These are phyloP conservation scores for Crithidia brevicula DNA, from an alignment of 208 protist genomes.

Conservation along the genomic window DNA sequence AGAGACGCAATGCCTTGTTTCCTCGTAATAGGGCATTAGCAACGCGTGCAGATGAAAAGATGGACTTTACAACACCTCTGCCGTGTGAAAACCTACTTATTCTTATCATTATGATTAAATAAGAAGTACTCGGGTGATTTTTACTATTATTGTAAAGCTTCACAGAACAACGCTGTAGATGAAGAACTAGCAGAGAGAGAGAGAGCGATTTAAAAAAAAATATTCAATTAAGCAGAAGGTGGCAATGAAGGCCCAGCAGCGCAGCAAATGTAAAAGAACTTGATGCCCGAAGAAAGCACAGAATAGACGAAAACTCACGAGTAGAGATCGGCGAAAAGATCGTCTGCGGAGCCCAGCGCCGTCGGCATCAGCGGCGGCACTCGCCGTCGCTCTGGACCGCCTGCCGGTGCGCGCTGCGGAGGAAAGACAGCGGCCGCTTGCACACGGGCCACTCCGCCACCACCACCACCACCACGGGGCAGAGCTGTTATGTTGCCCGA, in stretches of 20 bases:
- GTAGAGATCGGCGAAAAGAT: conserved; percentile 75
- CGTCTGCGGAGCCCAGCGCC: conserved; percentile 36
- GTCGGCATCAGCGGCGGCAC: conserved; percentile 21
- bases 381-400: conserved; percentile 14
- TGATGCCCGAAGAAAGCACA: too few relatives aligned
- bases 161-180: too few relatives aligned
- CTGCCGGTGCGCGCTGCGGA: not conserved
- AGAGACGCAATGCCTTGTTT: too few relatives aligned
- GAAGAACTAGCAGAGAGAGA: not conserved
- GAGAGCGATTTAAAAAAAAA: conserved; percentile 3
- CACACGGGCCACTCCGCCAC: not conserved
- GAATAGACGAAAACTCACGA: conserved; percentile 27
- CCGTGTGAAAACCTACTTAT: too few relatives aligned
- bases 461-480: not conserved
- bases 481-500: not conserved
- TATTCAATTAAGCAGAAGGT: not conserved
- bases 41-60: too few relatives aligned
- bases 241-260: not conserved
- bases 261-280: too few relatives aligned
- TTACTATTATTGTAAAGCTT: too few relatives aligned
- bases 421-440: not conserved
- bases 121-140: too few relatives aligned
- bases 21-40: too few relatives aligned
- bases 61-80: too few relatives aligned
- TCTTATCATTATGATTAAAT: too few relatives aligned